Percentiles rank a stretch among this genome's conserved stretches.
These are phyloP conservation scores for Scedosporium boydii DNA, from an alignment of 2,329 filamentous ascomycete genomes.

Conservation along the genomic window DNA sequence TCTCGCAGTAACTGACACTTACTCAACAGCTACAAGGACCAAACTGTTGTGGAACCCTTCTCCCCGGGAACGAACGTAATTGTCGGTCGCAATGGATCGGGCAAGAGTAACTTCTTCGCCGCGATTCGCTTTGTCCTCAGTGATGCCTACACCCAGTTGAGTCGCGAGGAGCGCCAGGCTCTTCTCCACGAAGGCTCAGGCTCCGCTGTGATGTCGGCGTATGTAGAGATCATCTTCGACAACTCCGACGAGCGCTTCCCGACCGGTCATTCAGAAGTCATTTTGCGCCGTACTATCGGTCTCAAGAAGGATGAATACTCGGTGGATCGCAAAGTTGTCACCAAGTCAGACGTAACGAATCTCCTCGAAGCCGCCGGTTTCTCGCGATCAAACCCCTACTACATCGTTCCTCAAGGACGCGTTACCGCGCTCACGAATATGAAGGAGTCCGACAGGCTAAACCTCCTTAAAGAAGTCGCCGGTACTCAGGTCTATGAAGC, in stretches of 20 bases:
- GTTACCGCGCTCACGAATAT: constrained; percentile 96
- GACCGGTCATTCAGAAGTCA: constrained; percentile 82
- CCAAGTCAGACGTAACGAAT: constrained; percentile 89
- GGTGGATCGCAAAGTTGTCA: constrained; percentile 91
- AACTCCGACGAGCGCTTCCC: constrained; percentile 94
- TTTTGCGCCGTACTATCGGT: constrained; percentile 87
- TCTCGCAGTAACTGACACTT: constrained; percentile 8
- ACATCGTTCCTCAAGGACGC: constrained; percentile 95
- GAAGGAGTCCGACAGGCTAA: constrained; percentile 89
- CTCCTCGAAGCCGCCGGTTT: constrained; percentile 93
- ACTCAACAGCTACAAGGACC: constrained; percentile 83
- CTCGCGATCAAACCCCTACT: constrained; percentile 95
- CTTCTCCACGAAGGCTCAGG: constrained; percentile 97
- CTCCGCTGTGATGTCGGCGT: constrained; percentile 97
- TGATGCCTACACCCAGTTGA: constrained; percentile 94
- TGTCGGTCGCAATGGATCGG: constrained; percentile 96
- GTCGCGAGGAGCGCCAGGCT: constrained; percentile 88
- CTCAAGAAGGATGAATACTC: constrained; percentile 99
- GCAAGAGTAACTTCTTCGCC: constrained; percentile 99
- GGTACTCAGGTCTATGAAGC: constrained; percentile 96
- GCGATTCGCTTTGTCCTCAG: constrained; percentile 97
- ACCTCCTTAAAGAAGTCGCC: constrained; percentile 92
- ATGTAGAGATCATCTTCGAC: constrained; percentile 98
- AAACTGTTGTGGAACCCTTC: constrained; percentile 97
- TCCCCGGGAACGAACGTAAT: constrained; percentile 97